Conservation (phyloP, 495 filamentous ascomycete genomes). For the Jackrogersella multiformis region DNA sequence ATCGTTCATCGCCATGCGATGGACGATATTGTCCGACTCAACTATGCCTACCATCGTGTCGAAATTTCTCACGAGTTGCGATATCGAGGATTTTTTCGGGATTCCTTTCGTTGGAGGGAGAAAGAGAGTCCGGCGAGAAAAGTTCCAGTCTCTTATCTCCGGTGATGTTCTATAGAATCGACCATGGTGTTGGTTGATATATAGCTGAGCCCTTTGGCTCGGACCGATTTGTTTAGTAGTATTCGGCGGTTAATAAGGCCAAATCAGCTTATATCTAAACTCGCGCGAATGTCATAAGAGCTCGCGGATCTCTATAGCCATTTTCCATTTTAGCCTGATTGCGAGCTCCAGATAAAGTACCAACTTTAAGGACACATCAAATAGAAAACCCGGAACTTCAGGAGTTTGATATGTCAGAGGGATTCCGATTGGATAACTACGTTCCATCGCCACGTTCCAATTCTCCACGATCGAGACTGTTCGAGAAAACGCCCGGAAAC, state of each 20-base stretch:
- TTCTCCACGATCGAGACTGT: constrained; percentile 31
- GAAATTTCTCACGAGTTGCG: constrained; percentile 4
- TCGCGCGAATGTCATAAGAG: constrained; percentile 31
- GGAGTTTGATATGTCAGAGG: not conserved
- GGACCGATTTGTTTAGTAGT: constrained; percentile 37
- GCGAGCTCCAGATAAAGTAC: constrained; percentile 24
- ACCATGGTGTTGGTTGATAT: constrained; percentile 29
- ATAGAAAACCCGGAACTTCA: constrained; percentile 29
- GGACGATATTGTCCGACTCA: constrained; percentile 57
- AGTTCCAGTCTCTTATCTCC: constrained; percentile 21
- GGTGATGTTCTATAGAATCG: constrained; percentile 1
- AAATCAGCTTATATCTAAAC: constrained; percentile 26
- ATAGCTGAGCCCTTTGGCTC: constrained; percentile 22
- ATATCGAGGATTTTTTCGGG: not conserved
- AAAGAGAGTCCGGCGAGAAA: constrained; percentile 5
- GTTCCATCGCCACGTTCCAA: constrained; percentile 40
- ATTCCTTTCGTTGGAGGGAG: not conserved
- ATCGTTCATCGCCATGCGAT: constrained; percentile 64
- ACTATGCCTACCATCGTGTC: constrained; percentile 53
- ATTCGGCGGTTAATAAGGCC: constrained; percentile 44
- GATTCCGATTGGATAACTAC: constrained; percentile 11
- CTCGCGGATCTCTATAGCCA: constrained; percentile 24
- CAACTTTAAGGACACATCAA: constrained; percentile 31
- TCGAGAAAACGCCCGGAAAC: constrained; percentile 31
- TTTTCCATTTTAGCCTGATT: constrained; percentile 44